phyloP scores from a whole-genome alignment of 2,329 filamentous ascomycete species.

The Tolypocladium pustulatum region DNA sequence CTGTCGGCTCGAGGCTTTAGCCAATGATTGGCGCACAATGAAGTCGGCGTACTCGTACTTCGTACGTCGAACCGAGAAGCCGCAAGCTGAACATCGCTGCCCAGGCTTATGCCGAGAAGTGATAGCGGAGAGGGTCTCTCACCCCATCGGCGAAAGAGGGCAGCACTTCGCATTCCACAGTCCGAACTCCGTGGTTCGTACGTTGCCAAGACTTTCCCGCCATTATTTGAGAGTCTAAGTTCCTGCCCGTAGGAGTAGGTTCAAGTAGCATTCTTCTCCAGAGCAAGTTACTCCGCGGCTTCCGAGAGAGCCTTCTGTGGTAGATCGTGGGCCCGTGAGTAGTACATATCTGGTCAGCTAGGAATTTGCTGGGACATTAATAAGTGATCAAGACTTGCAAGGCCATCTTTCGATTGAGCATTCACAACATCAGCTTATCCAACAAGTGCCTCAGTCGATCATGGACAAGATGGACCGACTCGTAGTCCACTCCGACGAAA shows the following conservation, averaged over 20 bases:
- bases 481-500: no score
- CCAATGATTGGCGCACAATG: not conserved
- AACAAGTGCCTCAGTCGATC: not conserved
- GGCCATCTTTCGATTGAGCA: not conserved
- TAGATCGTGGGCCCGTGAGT: not conserved
- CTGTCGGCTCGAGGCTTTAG: not conserved
- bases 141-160: no score
- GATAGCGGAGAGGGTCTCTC: not conserved
- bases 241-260: not conserved
- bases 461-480: not conserved
- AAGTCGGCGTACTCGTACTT: not conserved
- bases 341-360: no score
- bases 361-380: no score
- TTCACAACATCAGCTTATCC: not conserved
- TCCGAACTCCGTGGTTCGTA: not conserved
- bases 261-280: no score
- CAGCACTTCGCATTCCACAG: not conserved
- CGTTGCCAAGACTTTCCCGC: not conserved
- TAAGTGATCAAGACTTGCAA: not conserved
- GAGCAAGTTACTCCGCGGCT: no score
- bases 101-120: not conserved
- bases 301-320: not conserved
- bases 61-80: not conserved
- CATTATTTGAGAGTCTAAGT: not conserved
- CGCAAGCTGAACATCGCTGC: not conserved